These are phyloP conservation scores for Nemania sp. DNA, from an alignment of 2,329 filamentous ascomycete genomes.

Conservation along the genomic window DNA sequence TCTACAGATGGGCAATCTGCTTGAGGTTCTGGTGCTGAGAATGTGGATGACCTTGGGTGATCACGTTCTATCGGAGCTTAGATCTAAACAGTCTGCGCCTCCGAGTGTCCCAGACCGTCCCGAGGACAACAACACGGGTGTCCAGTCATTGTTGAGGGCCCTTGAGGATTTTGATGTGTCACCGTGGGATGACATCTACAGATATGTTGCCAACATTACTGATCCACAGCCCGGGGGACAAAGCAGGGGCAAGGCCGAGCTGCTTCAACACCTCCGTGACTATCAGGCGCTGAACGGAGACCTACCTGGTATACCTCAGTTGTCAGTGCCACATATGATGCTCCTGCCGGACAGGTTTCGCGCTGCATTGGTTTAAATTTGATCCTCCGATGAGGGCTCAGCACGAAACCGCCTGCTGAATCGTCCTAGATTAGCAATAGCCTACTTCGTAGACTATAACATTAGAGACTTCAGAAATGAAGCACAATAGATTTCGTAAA, in stretches of 20 bases:
- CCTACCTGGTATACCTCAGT: slow-evolving; percentile 1
- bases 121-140: not conserved
- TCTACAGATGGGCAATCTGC: not conserved
- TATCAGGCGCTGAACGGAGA: slow-evolving; percentile 9
- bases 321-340: not conserved
- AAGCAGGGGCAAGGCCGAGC: not conserved
- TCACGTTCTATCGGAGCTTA: not conserved
- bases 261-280: not conserved
- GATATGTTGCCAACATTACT: not conserved
- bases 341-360: slow-evolving; percentile 2
- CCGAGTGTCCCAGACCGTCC: not conserved
- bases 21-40: slow-evolving; percentile 4
- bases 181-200: slow-evolving; percentile 3
- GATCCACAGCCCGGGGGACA: not conserved
- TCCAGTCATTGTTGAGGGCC: not conserved
- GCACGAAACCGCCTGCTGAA: no score
- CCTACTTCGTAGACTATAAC: no score
- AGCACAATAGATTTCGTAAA: no score
- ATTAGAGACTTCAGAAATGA: no score
- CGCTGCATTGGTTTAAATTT: no score
- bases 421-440: no score
- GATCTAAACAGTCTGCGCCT: no score
- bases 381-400: no score
- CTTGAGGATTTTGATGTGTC: not conserved
- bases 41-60: not conserved